These are phyloP conservation scores for Harringtonia lauricola DNA, from an alignment of 2,329 filamentous ascomycete species.

Conservation along the genomic window DNA sequence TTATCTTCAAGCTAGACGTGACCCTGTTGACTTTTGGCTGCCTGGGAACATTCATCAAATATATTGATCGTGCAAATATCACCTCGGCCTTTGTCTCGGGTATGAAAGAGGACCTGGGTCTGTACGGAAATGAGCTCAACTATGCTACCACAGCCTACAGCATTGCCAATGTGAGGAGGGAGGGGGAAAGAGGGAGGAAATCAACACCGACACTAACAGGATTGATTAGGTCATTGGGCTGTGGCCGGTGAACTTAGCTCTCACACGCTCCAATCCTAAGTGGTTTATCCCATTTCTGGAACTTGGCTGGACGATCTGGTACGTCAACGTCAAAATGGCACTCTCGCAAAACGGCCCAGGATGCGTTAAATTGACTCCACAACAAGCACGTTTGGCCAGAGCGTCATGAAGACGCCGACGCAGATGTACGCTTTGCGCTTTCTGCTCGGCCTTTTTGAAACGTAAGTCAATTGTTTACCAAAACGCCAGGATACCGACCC, in stretches of 20 bases:
- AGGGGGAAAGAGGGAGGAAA: not conserved
- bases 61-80: conserved; percentile 4
- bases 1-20: not conserved
- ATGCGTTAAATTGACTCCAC: too few species aligned
- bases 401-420: conserved; percentile 5
- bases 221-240: conserved; percentile 8
- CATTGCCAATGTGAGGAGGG: conserved; percentile 3
- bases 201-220: too few species aligned
- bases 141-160: conserved; percentile 6
- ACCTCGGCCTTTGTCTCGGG: conserved; percentile 8
- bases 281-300: conserved; percentile 10
- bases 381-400: conserved; percentile 8
- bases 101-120: conserved; percentile 9
- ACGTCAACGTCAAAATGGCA: not conserved
- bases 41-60: conserved; percentile 7
- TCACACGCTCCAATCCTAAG: conserved; percentile 4
- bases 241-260: conserved; percentile 3
- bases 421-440: conserved; percentile 10
- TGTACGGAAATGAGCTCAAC: conserved; percentile 11
- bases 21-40: conserved; percentile 7
- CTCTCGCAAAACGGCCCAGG: too few species aligned
- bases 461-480: conserved; percentile 3
- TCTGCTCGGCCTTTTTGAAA: conserved; percentile 6
- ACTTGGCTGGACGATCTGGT: conserved; percentile 7
- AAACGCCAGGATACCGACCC: too few species aligned